Evolutionary conservation across 495 filamentous ascomycete species (phyloP), one percentile per base, ranked within the genome.

Genomic region (Penicillium silybi): DNA sequence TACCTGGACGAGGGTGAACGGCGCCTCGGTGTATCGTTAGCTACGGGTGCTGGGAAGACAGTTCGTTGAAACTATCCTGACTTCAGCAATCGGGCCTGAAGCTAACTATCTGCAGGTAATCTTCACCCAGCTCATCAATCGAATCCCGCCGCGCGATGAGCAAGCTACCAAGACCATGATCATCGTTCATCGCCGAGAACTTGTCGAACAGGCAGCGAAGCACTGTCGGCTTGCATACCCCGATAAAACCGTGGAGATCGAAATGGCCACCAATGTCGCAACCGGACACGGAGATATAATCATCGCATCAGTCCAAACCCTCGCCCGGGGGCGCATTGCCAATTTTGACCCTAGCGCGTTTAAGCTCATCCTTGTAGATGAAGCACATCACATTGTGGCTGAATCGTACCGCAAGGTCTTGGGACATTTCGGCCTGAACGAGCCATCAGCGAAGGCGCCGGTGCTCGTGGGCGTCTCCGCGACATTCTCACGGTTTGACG

Each of bases 351-450:
- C 91, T 0, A 67, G 52, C 2, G 68, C 69, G 18, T 97, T 92
- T 76, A 99, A 99, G 65, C 81, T 99, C 0, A 70, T 99, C 2
- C 77, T 99, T 13, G 92, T 99, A 6, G 93, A 99, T 59, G 93
- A 99, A 65, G 92, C 90, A n/a, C 93, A 99, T 70, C 93, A 97
- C 69, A 96, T 97, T 44, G 92, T 96, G 27, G 87, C 92, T 5
- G 74, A 80, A 7, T 79, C 80, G 29, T 99, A 97, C 62, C 73
- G 92, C 52, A 77, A 73, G 25, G 78, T 80, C 2, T 67, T 99
- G 48, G 70, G 75, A 2, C 80, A 99, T 68, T 90, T 98, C 64
- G 81, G 85, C 0, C 76, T 97, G 37, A 65, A 77, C 32, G 64
- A 79, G 39, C 78, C 69, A 62, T 56, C 63, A 4, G 25, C 71